Conservation (phyloP, 2,329 filamentous ascomycete species). For the Penicillium frequentans region DNA sequence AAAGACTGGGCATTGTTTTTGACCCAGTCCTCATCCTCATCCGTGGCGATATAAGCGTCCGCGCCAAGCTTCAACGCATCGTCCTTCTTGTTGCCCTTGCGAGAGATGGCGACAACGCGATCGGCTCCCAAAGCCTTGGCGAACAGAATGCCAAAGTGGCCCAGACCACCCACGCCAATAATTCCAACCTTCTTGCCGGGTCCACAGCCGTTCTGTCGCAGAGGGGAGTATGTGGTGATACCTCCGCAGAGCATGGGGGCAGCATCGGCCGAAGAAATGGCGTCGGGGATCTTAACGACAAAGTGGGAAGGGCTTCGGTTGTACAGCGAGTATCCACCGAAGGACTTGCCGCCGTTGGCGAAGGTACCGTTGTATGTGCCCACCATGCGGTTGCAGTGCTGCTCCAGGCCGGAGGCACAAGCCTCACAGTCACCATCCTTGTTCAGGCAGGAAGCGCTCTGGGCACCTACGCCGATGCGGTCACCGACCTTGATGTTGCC, state of each 20-base stretch:
- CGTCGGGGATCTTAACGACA: constrained; percentile 56
- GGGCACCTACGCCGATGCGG: constrained; percentile 58
- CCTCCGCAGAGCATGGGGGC: constrained; percentile 76
- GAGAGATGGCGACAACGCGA: constrained; percentile 57
- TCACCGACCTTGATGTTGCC: constrained; percentile 35
- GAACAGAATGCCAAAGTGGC: constrained; percentile 70
- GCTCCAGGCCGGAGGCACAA: constrained; percentile 46
- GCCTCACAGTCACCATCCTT: constrained; percentile 51
- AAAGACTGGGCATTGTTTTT: constrained; percentile 48
- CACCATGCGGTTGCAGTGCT: constrained; percentile 29
- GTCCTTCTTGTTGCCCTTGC: constrained; percentile 50
- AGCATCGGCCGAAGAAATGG: constrained; percentile 48
- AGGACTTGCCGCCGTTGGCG: constrained; percentile 58
- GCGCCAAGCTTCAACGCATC: constrained; percentile 58
- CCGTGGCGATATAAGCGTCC: constrained; percentile 56
- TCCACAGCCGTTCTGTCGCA: constrained; percentile 65
- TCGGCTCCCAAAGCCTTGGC: constrained; percentile 66
- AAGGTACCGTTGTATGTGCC: constrained; percentile 32
- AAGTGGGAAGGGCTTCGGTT: constrained; percentile 59
- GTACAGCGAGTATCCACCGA: constrained; percentile 65
- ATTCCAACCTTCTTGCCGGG: constrained; percentile 71
- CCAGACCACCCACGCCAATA: constrained; percentile 69
- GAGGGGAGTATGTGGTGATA: constrained; percentile 68
- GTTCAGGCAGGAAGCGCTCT: constrained; percentile 54
- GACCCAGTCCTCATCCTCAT: constrained; percentile 55